Conservation (phyloP, 2,329 filamentous ascomycete genomes). For the Taxawa tesnikishii region DNA sequence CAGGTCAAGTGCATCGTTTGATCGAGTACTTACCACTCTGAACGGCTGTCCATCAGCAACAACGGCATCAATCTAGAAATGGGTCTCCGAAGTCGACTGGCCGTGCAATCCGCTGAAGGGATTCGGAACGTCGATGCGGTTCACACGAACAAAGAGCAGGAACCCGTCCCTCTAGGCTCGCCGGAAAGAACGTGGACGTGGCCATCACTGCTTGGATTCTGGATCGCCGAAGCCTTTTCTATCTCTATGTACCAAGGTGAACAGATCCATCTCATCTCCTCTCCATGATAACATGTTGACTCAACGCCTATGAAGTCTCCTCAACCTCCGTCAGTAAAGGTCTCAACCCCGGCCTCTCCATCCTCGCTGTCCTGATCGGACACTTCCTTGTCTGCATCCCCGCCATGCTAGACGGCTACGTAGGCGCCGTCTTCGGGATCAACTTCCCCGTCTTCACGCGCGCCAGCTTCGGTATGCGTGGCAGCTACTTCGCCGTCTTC, state of each 20-base stretch:
- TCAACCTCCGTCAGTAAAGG: slow-evolving; percentile 11
- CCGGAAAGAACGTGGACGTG: slow-evolving; percentile 12
- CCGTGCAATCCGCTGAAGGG: slow-evolving; percentile 4
- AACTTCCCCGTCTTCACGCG: slow-evolving; percentile 45
- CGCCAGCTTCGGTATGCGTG: slow-evolving; percentile 46
- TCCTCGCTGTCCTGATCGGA: slow-evolving; percentile 11
- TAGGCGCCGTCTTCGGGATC: slow-evolving; percentile 37
- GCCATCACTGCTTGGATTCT: slow-evolving; percentile 12
- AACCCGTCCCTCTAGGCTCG: slow-evolving; percentile 9
- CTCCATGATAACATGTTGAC: no score
- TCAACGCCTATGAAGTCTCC: slow-evolving; percentile 5
- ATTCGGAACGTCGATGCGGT: slow-evolving; percentile 2
- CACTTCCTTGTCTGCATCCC: slow-evolving; percentile 11
- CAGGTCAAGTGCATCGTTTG: no score
- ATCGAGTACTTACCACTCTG: no score
- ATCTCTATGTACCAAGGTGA: slow-evolving; percentile 11
- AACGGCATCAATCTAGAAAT: background rate
- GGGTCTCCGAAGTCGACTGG: slow-evolving; percentile 9
- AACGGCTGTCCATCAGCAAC: background rate
- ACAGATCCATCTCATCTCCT: no score
- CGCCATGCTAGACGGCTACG: slow-evolving; percentile 40
- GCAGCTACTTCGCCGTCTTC: slow-evolving; percentile 42
- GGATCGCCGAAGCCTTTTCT: slow-evolving; percentile 12
- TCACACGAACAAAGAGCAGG: slow-evolving; percentile 9
- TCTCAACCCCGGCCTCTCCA: slow-evolving; percentile 11